These are phyloP conservation scores for Euphorbia tirucalli DNA, from an alignment of 345 rosid genomes.

Conservation along the genomic window DNA sequence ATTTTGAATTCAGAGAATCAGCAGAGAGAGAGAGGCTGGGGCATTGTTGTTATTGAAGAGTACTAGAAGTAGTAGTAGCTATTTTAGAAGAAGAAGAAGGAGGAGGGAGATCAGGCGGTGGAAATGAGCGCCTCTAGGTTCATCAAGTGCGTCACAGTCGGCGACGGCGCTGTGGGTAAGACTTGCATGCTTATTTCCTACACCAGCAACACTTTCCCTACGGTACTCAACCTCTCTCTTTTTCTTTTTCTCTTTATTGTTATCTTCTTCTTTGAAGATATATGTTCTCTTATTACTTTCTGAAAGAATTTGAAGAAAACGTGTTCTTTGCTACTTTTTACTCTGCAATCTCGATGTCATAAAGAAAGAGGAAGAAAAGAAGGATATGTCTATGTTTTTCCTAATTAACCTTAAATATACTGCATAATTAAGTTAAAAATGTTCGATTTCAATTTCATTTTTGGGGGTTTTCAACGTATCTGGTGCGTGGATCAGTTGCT, in stretches of 20 bases:
- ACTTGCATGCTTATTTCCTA: conserved; percentile 83
- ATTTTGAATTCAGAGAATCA: not conserved
- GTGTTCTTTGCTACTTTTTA: not conserved
- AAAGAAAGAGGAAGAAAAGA: not conserved
- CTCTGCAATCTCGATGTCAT: not conserved
- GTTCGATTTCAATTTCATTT: not conserved
- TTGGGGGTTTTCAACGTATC: not conserved
- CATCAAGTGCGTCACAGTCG: conserved; percentile 86
- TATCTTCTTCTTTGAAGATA: no score
- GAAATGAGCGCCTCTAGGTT: conserved; percentile 80
- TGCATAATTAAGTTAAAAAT: not conserved
- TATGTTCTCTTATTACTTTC: no score
- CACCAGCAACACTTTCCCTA: conserved; percentile 93
- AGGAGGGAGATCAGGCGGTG: conserved; percentile 16
- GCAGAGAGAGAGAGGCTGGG: not conserved
- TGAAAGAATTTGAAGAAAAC: not conserved
- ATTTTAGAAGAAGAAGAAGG: no score
- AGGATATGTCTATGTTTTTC: no score
- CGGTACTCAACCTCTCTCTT: conserved; percentile 36
- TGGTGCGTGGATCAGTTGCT: not conserved
- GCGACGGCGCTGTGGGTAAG: conserved; percentile 89
- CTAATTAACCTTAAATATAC: no score
- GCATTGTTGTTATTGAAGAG: conserved; percentile 1
- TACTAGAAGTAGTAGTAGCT: not conserved
- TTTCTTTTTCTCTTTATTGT: no score